Evolutionary conservation across 441 rosid genomes (phyloP), one percentile per base, ranked within the genome.

Genomic region (Eruca vesicaria): DNA sequence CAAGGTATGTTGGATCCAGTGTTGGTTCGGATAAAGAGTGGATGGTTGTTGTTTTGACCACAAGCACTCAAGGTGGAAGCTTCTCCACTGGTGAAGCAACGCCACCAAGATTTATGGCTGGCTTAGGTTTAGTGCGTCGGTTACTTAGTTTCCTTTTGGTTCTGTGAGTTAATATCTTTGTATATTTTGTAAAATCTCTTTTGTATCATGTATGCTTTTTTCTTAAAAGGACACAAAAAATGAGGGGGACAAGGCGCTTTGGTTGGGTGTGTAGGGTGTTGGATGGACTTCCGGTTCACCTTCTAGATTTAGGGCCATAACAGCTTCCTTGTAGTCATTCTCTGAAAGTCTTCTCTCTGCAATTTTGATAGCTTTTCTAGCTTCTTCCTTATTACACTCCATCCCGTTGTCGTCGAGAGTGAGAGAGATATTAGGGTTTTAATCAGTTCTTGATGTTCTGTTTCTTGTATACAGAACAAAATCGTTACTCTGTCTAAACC

Each of bases 321-420:
- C n/a, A n/a, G n/a, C n/a, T n/a, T 23, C 26, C 26, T 35, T 35
- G 38, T 7, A 35, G 3, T 35, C 38, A 2, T 35, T 35, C 11
- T 7, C 11, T 35, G 38, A 8, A 66, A 79, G 65, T 82, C 63
- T 85, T 91, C 81, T 89, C 56, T 78, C 86, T 1, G 56, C 31
- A 41, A 92, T 69, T 82, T 86, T 86, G 76, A 82, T 88, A 2
- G 97, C 97, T 74, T 89, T 85, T 57, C 74, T 14, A 59, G 97
- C 98, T 81, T 92, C 98, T 62, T 86, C 97, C 78, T 80, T 89
- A 65, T 94, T 90, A 77, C 96, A 86, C 75, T 94, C 98, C 98
- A 92, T 88, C 26, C 18, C 63, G 55, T n/a, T 48, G 26, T 23
- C 26, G 26, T 23, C 26, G 26, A 23, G 26, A 23, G n/a, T n/a